Conservation (phyloP, 371 early-diverging fungal species). For the Mortierella polycephala region DNA sequence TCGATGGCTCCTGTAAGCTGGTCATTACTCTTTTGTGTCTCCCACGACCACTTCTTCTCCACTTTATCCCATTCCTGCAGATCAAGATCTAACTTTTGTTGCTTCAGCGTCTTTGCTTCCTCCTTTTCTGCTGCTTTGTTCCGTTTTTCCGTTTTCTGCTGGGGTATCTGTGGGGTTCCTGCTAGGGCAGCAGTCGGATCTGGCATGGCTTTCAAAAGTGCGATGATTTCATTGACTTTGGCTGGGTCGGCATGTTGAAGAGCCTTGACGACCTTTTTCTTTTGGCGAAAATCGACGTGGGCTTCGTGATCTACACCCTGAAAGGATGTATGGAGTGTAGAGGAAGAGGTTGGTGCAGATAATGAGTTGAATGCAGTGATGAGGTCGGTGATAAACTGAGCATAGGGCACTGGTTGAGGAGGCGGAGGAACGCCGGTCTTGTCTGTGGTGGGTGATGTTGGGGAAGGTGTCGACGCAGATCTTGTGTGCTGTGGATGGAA, state of each 20-base stretch:
- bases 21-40: conserved; percentile 35
- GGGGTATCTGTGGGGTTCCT: not conserved
- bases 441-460: not conserved
- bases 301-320: conserved; percentile 35
- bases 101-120: not conserved
- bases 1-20: conserved; percentile 36
- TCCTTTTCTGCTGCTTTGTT: not conserved
- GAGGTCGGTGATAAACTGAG: conserved; percentile 31
- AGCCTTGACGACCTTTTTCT: conserved; percentile 50
- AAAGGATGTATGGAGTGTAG: conserved; percentile 30
- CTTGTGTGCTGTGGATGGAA: conserved; percentile 10
- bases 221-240: conserved; percentile 44
- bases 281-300: conserved; percentile 19
- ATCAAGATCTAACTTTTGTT: conserved; percentile 19
- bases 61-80: conserved; percentile 44
- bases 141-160: not conserved
- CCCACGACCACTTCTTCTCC: conserved; percentile 25
- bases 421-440: not conserved
- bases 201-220: conserved; percentile 55
- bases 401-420: conserved; percentile 16
- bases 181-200: conserved; percentile 30
- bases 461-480: conserved; percentile 15
- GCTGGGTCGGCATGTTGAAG: conserved; percentile 38
- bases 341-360: conserved; percentile 23
- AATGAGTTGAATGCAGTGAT: conserved; percentile 36